Conservation (phyloP, 352 stramenopile species). For the Phytophthora kernoviae region DNA sequence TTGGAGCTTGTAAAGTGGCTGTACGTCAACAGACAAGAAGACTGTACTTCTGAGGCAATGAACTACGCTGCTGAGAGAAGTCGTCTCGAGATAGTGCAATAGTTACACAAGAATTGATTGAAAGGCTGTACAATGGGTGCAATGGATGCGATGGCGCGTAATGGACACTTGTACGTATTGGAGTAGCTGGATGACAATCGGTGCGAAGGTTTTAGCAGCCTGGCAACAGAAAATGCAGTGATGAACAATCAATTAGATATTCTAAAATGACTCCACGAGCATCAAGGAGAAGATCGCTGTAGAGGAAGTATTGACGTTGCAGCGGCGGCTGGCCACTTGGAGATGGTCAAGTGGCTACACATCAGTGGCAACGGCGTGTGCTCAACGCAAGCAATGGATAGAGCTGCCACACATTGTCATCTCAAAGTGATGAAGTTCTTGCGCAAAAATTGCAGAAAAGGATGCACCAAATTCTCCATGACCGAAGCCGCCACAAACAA, state of each 20-base stretch:
- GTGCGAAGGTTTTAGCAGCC: not conserved
- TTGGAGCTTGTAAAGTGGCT: constrained; percentile 1
- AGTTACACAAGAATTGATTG: not conserved
- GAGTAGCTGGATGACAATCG: not conserved
- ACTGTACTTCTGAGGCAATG: not conserved
- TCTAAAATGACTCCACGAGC: not conserved
- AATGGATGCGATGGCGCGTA: not conserved
- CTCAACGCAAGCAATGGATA: not conserved
- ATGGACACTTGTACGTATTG: not conserved
- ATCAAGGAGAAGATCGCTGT: not conserved
- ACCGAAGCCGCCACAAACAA: not conserved
- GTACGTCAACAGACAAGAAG: not conserved
- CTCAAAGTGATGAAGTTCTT: not conserved
- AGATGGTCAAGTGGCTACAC: not conserved
- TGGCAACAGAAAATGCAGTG: not conserved
- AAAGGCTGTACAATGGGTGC: not conserved
- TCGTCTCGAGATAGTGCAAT: not conserved
- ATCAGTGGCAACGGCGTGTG: not conserved
- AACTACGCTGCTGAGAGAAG: not conserved
- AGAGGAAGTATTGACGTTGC: not conserved
- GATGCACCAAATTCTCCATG: not conserved
- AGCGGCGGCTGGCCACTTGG: not conserved
- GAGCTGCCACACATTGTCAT: not conserved
- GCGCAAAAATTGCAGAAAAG: not conserved
- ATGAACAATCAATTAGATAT: not conserved